Evolutionary conservation across 1,284 basidiomycete genomes (phyloP).

Genomic region (Sanghuangporus sanghuang): DNA sequence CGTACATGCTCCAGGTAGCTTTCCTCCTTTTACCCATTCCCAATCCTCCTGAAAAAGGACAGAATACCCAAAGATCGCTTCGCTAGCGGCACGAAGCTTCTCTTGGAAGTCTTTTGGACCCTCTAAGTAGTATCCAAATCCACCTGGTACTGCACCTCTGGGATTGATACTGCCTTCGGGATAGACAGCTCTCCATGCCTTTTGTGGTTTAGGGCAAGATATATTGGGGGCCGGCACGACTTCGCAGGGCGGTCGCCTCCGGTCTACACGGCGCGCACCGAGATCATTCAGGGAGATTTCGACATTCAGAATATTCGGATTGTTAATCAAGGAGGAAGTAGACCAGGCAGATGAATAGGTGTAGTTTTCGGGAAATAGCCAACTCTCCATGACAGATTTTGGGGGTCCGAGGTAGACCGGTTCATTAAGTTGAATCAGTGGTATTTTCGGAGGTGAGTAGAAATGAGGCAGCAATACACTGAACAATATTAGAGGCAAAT

Average conservation of each 20-base stretch:
- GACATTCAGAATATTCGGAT: not conserved
- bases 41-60: conserved; percentile 26
- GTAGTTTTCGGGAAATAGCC: conserved; percentile 10
- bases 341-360: conserved; percentile 12
- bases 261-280: conserved; percentile 42
- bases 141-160: conserved; percentile 33
- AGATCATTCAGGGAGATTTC: conserved; percentile 32
- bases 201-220: conserved; percentile 23
- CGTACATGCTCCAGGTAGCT: conserved; percentile 28
- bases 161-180: conserved; percentile 59
- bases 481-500: not conserved
- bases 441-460: conserved; percentile 4
- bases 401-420: not conserved
- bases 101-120: conserved; percentile 21
- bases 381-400: conserved; percentile 2
- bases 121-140: conserved; percentile 26
- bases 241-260: conserved; percentile 33
- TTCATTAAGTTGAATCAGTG: not conserved
- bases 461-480: not conserved
- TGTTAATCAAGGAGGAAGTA: conserved; percentile 7
- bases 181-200: conserved; percentile 58
- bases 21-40: conserved; percentile 27
- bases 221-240: conserved; percentile 32
- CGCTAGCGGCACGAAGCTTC: conserved; percentile 16
- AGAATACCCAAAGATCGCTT: conserved; percentile 25